Percentiles rank a stretch among this genome's conserved stretches.
Conservation (phyloP, 164 flowering plant genomes). For the Macadamia integrifolia region DNA sequence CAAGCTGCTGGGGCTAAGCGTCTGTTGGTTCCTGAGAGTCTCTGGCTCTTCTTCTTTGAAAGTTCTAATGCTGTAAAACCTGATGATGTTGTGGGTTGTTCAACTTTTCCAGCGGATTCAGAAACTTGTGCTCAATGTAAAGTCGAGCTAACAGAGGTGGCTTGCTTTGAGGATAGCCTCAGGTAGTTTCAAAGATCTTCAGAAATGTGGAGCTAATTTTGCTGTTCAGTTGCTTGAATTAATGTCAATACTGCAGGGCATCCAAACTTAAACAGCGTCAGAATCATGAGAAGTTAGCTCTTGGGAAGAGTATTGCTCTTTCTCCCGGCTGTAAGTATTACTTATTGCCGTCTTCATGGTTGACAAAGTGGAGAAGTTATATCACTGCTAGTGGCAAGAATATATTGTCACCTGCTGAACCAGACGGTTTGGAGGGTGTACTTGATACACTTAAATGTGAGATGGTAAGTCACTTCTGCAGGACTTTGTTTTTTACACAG, state of each 20-base stretch:
- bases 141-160: conserved; percentile 62
- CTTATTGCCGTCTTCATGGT: conserved; percentile 84
- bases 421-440: conserved; percentile 52
- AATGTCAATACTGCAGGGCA: conserved; percentile 47
- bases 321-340: conserved; percentile 55
- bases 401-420: conserved; percentile 47
- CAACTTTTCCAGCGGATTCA: conserved; percentile 56
- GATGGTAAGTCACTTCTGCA: conserved; percentile 35
- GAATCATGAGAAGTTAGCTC: conserved; percentile 78
- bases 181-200: conserved; percentile 39
- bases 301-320: conserved; percentile 57
- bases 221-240: conserved; percentile 19
- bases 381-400: conserved; percentile 60
- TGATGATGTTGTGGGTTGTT: conserved; percentile 53
- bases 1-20: conserved; percentile 84
- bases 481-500: too few relatives aligned
- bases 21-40: conserved; percentile 68
- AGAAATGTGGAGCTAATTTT: conserved; percentile 3
- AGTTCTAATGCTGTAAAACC: conserved; percentile 60
- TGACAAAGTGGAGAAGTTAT: conserved; percentile 75
- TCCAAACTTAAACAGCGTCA: conserved; percentile 74
- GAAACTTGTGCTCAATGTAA: conserved; percentile 61
- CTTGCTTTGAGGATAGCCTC: conserved; percentile 56
- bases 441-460: conserved; percentile 60
- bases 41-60: conserved; percentile 76